phyloP scores from a whole-genome alignment of 306 rosid genomes.

The Vigna angularis region DNA sequence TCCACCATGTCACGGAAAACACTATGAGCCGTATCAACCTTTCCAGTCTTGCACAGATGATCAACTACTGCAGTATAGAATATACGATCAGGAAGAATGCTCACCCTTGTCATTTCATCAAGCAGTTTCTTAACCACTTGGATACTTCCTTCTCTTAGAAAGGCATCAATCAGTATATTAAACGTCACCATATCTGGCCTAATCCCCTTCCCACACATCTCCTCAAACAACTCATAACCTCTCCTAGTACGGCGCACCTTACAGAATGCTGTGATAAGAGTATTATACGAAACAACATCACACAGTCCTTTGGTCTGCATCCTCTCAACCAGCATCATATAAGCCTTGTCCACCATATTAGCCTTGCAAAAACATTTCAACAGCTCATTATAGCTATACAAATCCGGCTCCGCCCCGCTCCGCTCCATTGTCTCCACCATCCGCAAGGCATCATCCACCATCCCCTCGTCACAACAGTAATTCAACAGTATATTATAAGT shows the following conservation, averaged over 20 bases:
- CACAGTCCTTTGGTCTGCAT: slow-evolving; percentile 74
- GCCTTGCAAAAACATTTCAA: slow-evolving; percentile 80
- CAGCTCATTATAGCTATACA: slow-evolving; percentile 79
- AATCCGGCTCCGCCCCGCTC: slow-evolving; percentile 74
- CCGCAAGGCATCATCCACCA: slow-evolving; percentile 67
- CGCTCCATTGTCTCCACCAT: slow-evolving; percentile 76
- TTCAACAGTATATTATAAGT: slow-evolving; percentile 84
- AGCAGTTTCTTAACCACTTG: slow-evolving; percentile 68
- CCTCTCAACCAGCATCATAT: slow-evolving; percentile 60
- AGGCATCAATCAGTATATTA: slow-evolving; percentile 74
- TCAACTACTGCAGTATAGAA: slow-evolving; percentile 75
- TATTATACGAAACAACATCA: slow-evolving; percentile 85
- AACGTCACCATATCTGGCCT: slow-evolving; percentile 80
- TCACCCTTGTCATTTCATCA: slow-evolving; percentile 68
- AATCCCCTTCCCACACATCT: slow-evolving; percentile 78
- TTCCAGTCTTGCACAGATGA: slow-evolving; percentile 70
- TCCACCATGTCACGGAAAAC: slow-evolving; percentile 77
- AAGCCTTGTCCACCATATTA: slow-evolving; percentile 69
- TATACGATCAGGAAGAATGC: slow-evolving; percentile 67
- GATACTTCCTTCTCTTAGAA: slow-evolving; percentile 71
- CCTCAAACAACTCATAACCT: slow-evolving; percentile 76
- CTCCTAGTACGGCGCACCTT: slow-evolving; percentile 56
- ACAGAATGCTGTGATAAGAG: slow-evolving; percentile 71
- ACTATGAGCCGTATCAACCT: slow-evolving; percentile 63
- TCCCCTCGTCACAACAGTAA: slow-evolving; percentile 76